Percentiles rank a stretch among this genome's conserved stretches.
Evolutionary conservation across 108 stramenopile species (phyloP).

Genomic region (Pseudonitzschia delicatissima): DNA sequence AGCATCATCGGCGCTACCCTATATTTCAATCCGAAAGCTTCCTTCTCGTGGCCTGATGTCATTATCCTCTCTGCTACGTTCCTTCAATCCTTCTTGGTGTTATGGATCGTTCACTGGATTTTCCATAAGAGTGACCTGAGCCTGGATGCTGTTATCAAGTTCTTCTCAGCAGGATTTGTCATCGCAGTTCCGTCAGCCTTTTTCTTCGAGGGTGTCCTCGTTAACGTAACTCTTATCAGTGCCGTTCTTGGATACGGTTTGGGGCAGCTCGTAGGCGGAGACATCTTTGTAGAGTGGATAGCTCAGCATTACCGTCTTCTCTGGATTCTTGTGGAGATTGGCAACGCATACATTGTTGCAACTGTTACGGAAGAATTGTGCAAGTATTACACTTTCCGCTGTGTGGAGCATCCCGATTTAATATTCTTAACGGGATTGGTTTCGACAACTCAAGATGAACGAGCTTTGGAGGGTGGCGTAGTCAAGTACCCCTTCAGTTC

Average conservation of each 20-base stretch:
- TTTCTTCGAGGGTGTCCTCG: slow-evolving; percentile 66
- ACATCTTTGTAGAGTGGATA: slow-evolving; percentile 51
- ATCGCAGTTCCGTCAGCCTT: slow-evolving; percentile 77
- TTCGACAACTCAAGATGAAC: slow-evolving; percentile 52
- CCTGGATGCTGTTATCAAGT: slow-evolving; percentile 84
- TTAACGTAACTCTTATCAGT: slow-evolving; percentile 46
- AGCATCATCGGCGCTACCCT: slow-evolving; percentile 45
- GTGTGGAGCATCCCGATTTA: slow-evolving; percentile 83
- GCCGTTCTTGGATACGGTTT: slow-evolving; percentile 47
- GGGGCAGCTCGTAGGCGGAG: slow-evolving; percentile 37
- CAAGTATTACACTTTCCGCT: slow-evolving; percentile 88
- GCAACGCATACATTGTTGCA: slow-evolving; percentile 83
- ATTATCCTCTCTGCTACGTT: slow-evolving; percentile 76
- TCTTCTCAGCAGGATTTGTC: slow-evolving; percentile 82
- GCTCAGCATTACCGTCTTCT: slow-evolving; percentile 46
- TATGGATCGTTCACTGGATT: slow-evolving; percentile 78
- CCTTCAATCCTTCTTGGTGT: slow-evolving; percentile 68
- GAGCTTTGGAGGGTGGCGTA: slow-evolving; percentile 60
- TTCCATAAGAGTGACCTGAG: slow-evolving; percentile 87
- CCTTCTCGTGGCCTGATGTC: slow-evolving; percentile 74
- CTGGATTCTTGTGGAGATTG: slow-evolving; percentile 68
- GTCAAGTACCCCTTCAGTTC: slow-evolving; percentile 68
- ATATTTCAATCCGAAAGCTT: slow-evolving; percentile 57
- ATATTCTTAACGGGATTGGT: slow-evolving; percentile 81
- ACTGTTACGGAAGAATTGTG: slow-evolving; percentile 81